Percentiles rank a stretch among this genome's conserved stretches.
Evolutionary conservation across 768 basidiomycete genomes (phyloP).

Genomic region (Russula dissimulans): DNA sequence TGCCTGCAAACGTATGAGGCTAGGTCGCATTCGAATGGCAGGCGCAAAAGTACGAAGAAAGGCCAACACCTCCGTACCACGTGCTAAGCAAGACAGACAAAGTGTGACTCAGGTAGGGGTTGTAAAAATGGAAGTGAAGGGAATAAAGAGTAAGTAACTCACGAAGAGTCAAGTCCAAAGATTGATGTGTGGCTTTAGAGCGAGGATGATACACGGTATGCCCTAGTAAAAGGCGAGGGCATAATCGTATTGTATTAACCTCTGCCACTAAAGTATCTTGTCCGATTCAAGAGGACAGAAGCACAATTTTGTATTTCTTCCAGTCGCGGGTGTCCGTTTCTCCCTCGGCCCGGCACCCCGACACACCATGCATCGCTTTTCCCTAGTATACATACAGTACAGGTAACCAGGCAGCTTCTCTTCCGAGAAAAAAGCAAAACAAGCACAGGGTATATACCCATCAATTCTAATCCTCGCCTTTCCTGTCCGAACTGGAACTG

Average conservation of each 20-base stretch:
- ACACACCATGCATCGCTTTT: no score
- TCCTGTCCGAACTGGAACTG: no score
- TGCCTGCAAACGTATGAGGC: slow-evolving; percentile 2
- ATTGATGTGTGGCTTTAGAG: slow-evolving; percentile 7
- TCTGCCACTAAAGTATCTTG: background rate
- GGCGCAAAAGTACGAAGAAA: background rate
- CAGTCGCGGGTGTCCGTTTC: background rate
- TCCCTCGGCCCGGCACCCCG: background rate
- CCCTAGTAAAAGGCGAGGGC: slow-evolving; percentile 66
- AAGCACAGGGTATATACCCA: no score
- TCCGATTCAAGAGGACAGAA: background rate
- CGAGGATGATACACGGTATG: slow-evolving; percentile 42
- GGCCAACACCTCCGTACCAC: background rate
- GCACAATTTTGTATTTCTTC: slow-evolving; percentile 8
- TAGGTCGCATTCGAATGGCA: slow-evolving; percentile 2
- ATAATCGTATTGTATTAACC: slow-evolving; percentile 28
- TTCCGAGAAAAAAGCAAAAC: no score
- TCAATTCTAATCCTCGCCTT: background rate
- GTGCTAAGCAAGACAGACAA: background rate
- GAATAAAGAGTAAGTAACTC: slow-evolving; percentile 3
- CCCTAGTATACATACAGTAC: no score
- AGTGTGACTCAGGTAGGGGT: background rate
- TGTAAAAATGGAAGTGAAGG: no score
- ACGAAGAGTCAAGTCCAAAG: slow-evolving; percentile 18
- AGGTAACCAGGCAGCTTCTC: no score